Conservation (phyloP, 345 rosid species). For the Geranium rotundifolium region DNA sequence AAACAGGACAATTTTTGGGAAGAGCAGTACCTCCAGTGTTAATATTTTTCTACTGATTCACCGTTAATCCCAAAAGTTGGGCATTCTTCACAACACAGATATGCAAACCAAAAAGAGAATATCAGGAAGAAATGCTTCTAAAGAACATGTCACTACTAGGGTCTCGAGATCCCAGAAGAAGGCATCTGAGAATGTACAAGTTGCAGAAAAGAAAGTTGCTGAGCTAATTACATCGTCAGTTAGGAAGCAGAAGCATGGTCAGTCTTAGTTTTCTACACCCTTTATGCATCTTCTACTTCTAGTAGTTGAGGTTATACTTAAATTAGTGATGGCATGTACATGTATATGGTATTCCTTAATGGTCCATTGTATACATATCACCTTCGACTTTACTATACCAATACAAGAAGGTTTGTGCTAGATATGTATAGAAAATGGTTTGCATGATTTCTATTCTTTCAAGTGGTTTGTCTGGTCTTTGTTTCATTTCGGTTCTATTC, state of each 20-base stretch:
- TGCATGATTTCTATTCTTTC: not conserved
- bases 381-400: too few species aligned
- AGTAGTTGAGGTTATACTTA: too few species aligned
- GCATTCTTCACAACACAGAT: constrained; percentile 2
- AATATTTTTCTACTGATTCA: not conserved
- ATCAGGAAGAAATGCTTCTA: constrained; percentile 37
- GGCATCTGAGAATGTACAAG: constrained; percentile 37
- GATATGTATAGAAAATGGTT: too few species aligned
- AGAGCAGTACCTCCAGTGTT: not conserved
- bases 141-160: constrained; percentile 34
- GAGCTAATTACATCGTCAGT: constrained; percentile 59
- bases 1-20: not conserved
- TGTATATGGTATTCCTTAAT: too few species aligned
- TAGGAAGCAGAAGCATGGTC: constrained; percentile 48
- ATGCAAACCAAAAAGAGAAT: constrained; percentile 57
- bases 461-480: not conserved
- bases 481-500: not conserved
- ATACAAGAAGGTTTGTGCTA: too few species aligned
- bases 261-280: constrained; percentile 2
- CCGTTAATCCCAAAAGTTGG: constrained; percentile 7
- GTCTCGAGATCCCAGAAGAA: constrained; percentile 42
- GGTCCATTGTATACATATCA: too few species aligned
- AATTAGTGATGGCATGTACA: too few species aligned
- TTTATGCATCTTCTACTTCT: not conserved
- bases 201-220: constrained; percentile 31